Evolutionary conservation across 2,329 filamentous ascomycete genomes (phyloP), one percentile per base, ranked within the genome.

Genomic region (Cyclaneusma minus): DNA sequence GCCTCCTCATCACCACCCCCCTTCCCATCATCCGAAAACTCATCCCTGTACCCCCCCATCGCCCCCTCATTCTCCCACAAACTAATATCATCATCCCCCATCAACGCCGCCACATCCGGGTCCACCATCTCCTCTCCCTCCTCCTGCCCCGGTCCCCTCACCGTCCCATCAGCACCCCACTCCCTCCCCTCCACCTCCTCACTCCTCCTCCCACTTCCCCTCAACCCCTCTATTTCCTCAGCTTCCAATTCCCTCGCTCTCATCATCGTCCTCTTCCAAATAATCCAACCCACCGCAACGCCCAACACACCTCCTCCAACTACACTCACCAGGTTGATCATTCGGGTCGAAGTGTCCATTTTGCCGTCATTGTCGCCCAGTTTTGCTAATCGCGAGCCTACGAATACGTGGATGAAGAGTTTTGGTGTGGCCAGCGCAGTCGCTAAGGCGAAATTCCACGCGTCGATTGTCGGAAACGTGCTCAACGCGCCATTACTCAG

Each of bases 401-500:
- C 83, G 54, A 94, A 98, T 40, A 92, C 71, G 47, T 92, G 82
- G 26, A 98, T 73, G 32, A 95, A 61, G 11, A 98, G 61, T 45
- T 95, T 98, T 5, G 89, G 89, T 9, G 64, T 69, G 27, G 84
- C 74, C 10, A 87, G 56, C 3, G 81, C 75, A 0, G 87, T 95
- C 5, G 89, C 87, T 23, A 84, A 49, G 16, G 74, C 75, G 54
- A 91, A 95, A 24, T 68, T 68, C 33, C 64, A 49, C 21, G 80
- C 79, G 13, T 74, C 66, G 17, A 98, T 81, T 16, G 79, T 92
- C 3, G 85, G 85, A 34, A 98, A 85, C 2, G 89, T 95, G 16
- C 83, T 83, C 29, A 98, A 69, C 33, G 92, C 92, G 26, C 84
- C 89, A 47, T 98, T 98, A 46, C 80, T 85, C 39, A 95, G 59